These are phyloP conservation scores for Diaporthe helianthi DNA, from an alignment of 2,329 filamentous ascomycete species.

Conservation along the genomic window DNA sequence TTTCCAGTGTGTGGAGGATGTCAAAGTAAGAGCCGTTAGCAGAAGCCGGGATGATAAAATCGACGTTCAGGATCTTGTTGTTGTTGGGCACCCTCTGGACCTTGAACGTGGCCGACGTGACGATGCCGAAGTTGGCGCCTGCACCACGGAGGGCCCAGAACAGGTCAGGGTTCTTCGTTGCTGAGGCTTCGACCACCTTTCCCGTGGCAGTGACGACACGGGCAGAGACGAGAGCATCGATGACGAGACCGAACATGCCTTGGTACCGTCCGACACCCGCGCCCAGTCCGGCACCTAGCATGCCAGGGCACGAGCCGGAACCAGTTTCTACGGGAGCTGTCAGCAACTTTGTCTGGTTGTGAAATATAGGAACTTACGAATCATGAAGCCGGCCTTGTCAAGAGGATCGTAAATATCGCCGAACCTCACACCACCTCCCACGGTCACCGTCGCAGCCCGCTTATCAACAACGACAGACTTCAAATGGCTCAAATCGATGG, in stretches of 20 bases:
- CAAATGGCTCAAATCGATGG: constrained; percentile 62
- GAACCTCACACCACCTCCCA: constrained; percentile 60
- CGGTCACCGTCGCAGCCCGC: constrained; percentile 51
- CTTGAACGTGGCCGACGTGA: constrained; percentile 38
- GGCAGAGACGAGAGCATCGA: constrained; percentile 50
- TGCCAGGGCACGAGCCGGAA: constrained; percentile 67
- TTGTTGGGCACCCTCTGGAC: not conserved
- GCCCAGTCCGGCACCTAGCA: constrained; percentile 64
- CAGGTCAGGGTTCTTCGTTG: no score
- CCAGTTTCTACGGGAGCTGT: constrained; percentile 52
- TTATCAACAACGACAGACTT: constrained; percentile 55
- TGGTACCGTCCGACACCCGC: constrained; percentile 66
- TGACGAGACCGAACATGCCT: constrained; percentile 58
- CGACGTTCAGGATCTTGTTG: not conserved
- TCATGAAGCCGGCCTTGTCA: constrained; percentile 58
- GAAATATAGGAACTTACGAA: constrained; percentile 41
- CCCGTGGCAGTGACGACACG: constrained; percentile 50
- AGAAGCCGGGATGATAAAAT: constrained; percentile 45
- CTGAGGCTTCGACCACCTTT: constrained; percentile 48
- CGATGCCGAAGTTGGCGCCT: constrained; percentile 54
- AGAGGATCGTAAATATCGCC: constrained; percentile 60
- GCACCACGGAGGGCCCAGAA: no score
- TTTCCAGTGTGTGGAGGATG: constrained; percentile 39
- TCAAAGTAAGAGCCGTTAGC: constrained; percentile 44
- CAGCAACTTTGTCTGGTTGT: not conserved